Evolutionary conservation across 2,329 filamentous ascomycete genomes (phyloP).

Genomic region (Pezicula carpinea): DNA sequence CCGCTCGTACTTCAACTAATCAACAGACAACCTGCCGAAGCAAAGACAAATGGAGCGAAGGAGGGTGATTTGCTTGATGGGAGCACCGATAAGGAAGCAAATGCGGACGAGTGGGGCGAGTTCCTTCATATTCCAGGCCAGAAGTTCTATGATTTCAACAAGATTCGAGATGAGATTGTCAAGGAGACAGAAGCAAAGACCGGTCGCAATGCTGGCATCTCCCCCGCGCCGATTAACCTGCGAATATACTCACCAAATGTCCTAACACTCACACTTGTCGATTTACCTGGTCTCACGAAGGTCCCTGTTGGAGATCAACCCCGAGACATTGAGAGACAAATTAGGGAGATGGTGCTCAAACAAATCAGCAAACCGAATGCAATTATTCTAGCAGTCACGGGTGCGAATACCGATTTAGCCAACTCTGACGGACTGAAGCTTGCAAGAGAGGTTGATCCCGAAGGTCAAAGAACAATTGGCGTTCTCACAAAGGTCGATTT

Average conservation of each 20-base stretch:
- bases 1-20: conserved; percentile 97
- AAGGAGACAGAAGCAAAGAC: conserved; percentile 96
- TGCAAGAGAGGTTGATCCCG: conserved; percentile 92
- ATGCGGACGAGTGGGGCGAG: conserved; percentile 96
- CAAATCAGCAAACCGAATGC: conserved; percentile 98
- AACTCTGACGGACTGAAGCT: conserved; percentile 98
- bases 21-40: conserved; percentile 67
- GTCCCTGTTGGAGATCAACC: conserved; percentile 96
- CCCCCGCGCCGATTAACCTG: conserved; percentile 92
- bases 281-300: conserved; percentile 93
- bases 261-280: conserved; percentile 91
- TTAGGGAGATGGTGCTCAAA: conserved; percentile 96
- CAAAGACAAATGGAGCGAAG: conserved; percentile 68
- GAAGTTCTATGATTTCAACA: conserved; percentile 97
- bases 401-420: conserved; percentile 95
- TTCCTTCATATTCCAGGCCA: conserved; percentile 96
- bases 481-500: conserved; percentile 97
- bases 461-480: conserved; percentile 96
- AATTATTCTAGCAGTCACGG: conserved; percentile 93
- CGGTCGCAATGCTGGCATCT: conserved; percentile 93
- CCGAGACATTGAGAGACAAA: conserved; percentile 93
- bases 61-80: conserved; percentile 54
- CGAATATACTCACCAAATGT: conserved; percentile 98
- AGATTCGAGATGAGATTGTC: conserved; percentile 96
- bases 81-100: conserved; percentile 79